Conservation (phyloP, 176 grass and related monocot genomes). For the Typha latifolia region DNA sequence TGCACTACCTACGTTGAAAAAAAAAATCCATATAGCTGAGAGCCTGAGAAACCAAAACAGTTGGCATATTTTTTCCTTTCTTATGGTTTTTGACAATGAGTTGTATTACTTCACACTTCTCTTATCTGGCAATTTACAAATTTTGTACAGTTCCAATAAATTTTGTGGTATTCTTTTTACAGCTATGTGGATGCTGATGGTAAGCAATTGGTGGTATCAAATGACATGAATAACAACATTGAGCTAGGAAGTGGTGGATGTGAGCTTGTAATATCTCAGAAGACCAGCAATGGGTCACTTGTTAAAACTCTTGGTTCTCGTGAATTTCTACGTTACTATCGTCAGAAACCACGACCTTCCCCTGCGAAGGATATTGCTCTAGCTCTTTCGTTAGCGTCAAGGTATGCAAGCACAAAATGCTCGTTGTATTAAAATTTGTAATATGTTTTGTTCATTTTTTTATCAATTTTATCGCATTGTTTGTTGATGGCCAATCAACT, state of each 20-base stretch:
- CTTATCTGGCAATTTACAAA: neutral
- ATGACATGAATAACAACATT: conserved; percentile 34
- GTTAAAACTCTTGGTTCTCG: conserved; percentile 63
- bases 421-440: neutral
- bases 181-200: conserved; percentile 80
- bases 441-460: conserved; percentile 5
- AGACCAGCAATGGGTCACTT: conserved; percentile 42
- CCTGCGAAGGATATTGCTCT: conserved; percentile 46
- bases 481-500: too few species aligned
- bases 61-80: neutral
- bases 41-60: neutral
- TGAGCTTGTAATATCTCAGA: conserved; percentile 71
- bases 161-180: conserved; percentile 12
- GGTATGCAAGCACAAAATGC: conserved; percentile 21
- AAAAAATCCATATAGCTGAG: neutral
- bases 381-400: conserved; percentile 68
- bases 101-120: neutral
- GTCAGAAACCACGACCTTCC: conserved; percentile 80
- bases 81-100: neutral
- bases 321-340: conserved; percentile 81
- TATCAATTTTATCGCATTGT: neutral
- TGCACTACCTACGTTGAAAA: too few species aligned
- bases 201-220: conserved; percentile 49
- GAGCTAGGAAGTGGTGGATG: conserved; percentile 72
- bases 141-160: neutral